phyloP scores from a whole-genome alignment of 768 basidiomycete genomes.

The Lactarius evosmus region DNA sequence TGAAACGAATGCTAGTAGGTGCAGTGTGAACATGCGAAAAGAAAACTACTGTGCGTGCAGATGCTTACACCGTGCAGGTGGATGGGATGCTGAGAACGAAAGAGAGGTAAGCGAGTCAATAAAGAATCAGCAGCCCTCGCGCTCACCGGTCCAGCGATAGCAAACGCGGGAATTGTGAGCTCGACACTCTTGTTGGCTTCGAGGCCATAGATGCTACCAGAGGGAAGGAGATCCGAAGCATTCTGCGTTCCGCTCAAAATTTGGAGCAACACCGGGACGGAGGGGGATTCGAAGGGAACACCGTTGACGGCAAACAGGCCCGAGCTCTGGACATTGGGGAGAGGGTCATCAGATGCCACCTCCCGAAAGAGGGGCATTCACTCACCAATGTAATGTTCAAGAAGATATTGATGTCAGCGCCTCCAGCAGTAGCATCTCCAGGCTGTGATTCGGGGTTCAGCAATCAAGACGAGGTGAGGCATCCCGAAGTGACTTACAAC shows the following conservation, averaged over 20 bases:
- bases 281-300: slow-evolving; percentile 40
- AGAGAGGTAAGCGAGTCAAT: background rate
- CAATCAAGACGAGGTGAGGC: background rate
- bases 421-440: slow-evolving; percentile 17
- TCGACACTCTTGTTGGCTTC: slow-evolving; percentile 49
- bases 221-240: slow-evolving; percentile 48
- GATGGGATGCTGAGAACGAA: slow-evolving; percentile 16
- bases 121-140: slow-evolving; percentile 16
- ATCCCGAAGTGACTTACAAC: slow-evolving; percentile 9
- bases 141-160: slow-evolving; percentile 34
- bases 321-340: background rate
- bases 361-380: background rate
- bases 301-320: slow-evolving; percentile 34
- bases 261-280: slow-evolving; percentile 54
- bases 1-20: slow-evolving; percentile 27
- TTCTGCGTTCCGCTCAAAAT: slow-evolving; percentile 52
- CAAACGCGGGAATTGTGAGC: slow-evolving; percentile 45
- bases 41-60: background rate
- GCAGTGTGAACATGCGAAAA: background rate
- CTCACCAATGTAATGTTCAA: slow-evolving; percentile 29
- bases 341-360: background rate
- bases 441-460: slow-evolving; percentile 16
- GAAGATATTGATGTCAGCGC: slow-evolving; percentile 29
- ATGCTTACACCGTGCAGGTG: slow-evolving; percentile 22
- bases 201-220: slow-evolving; percentile 46